phyloP scores from a whole-genome alignment of 179 eudicot genomes.

The Beta macrorhiza region DNA sequence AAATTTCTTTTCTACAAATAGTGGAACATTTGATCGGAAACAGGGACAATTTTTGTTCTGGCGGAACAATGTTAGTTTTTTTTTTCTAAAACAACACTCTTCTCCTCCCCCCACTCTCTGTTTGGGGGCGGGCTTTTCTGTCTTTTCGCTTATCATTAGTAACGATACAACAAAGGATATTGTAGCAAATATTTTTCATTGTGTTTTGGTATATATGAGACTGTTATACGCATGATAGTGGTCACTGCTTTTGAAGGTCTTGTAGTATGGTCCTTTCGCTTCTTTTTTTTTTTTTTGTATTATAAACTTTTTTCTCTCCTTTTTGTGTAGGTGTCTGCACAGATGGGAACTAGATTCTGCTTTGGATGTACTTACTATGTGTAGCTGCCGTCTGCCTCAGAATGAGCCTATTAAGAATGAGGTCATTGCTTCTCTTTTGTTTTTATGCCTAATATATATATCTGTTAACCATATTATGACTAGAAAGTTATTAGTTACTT shows the following conservation, averaged over 20 bases:
- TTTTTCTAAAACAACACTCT: too few relatives aligned
- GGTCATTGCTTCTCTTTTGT: slow-evolving; percentile 39
- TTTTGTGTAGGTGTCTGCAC: slow-evolving; percentile 62
- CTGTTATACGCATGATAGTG: neutral
- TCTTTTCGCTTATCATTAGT: too few relatives aligned
- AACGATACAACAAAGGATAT: too few relatives aligned
- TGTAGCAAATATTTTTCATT: too few relatives aligned
- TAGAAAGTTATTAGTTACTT: neutral
- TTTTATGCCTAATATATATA: neutral
- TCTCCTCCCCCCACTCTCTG: too few relatives aligned
- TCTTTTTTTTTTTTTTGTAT: neutral
- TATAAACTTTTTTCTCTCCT: neutral
- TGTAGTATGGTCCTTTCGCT: neutral
- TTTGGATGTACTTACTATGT: slow-evolving; percentile 95
- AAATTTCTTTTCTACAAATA: too few relatives aligned
- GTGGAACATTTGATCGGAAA: too few relatives aligned
- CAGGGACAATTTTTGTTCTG: too few relatives aligned
- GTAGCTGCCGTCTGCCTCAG: slow-evolving; percentile 86
- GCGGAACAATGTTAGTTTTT: too few relatives aligned
- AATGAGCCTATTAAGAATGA: slow-evolving; percentile 63
- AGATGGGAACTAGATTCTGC: slow-evolving; percentile 96
- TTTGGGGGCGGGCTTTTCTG: too few relatives aligned
- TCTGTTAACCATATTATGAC: neutral
- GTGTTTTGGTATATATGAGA: neutral
- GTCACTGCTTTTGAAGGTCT: neutral